These are phyloP conservation scores for Hibiscus syriacus DNA, from an alignment of 345 rosid species.

Conservation along the genomic window DNA sequence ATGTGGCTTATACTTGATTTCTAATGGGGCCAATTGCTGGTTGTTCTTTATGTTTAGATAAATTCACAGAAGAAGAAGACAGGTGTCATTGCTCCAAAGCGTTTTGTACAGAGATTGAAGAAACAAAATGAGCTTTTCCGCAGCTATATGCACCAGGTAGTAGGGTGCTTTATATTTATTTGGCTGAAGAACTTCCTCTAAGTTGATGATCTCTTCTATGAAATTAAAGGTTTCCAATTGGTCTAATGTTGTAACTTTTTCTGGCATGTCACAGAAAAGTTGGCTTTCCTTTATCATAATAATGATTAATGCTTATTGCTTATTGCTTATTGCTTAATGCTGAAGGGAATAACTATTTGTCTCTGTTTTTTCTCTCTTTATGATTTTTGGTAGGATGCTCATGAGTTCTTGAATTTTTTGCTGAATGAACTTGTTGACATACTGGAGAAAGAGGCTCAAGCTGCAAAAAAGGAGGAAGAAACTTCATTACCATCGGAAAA, in stretches of 20 bases:
- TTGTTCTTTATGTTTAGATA: slow-evolving; percentile 47
- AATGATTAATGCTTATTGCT: background rate
- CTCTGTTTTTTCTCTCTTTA: background rate
- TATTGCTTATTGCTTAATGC: too few species aligned
- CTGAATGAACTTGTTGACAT: slow-evolving; percentile 98
- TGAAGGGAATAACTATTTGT: background rate
- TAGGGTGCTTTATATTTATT: background rate
- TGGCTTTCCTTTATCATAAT: background rate
- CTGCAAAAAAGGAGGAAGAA: slow-evolving; percentile 70
- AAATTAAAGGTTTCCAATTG: background rate
- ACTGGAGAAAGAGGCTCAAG: slow-evolving; percentile 90
- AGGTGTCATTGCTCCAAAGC: slow-evolving; percentile 96
- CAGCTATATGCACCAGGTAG: slow-evolving; percentile 99
- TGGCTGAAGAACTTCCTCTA: slow-evolving; percentile 1
- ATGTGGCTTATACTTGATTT: slow-evolving; percentile 5
- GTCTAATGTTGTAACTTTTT: background rate
- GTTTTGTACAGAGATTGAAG: slow-evolving; percentile 95
- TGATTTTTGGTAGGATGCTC: slow-evolving; percentile 77
- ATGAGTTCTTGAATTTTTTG: slow-evolving; percentile 92
- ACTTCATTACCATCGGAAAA: slow-evolving; percentile 69
- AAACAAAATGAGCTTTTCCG: slow-evolving; percentile 99
- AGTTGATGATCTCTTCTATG: background rate
- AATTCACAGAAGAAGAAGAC: slow-evolving; percentile 99
- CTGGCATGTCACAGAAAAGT: background rate
- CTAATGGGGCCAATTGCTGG: slow-evolving; percentile 11